Percentiles rank a stretch among this genome's conserved stretches.
Conservation (phyloP, 768 basidiomycete species). For the Phylloporus rhodoxanthus region DNA sequence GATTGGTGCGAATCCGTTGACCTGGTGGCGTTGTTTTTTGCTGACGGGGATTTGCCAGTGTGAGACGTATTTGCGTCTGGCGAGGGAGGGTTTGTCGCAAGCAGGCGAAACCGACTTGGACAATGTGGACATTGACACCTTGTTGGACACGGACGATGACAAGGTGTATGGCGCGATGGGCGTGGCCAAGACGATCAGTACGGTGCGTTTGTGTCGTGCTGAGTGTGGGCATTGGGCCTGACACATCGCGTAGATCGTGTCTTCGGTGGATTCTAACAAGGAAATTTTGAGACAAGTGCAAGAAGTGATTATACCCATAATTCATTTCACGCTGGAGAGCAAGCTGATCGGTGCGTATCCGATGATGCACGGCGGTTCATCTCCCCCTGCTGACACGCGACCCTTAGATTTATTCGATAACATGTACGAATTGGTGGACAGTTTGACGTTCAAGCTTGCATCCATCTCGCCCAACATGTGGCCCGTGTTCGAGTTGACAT, state of each 20-base stretch:
- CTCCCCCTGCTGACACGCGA: background rate
- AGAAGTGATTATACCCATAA: conserved; percentile 73
- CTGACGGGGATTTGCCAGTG: conserved; percentile 40
- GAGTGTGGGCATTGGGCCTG: background rate
- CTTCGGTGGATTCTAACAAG: conserved; percentile 63
- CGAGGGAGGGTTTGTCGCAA: conserved; percentile 56
- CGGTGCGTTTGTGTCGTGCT: conserved; percentile 39
- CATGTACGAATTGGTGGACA: conserved; percentile 81
- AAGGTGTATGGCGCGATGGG: conserved; percentile 88
- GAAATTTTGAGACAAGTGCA: conserved; percentile 77
- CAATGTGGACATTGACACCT: conserved; percentile 50
- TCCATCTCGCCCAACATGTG: conserved; percentile 78
- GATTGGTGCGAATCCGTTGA: conserved; percentile 49
- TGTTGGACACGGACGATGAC: conserved; percentile 67
- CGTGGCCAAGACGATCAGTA: conserved; percentile 77
- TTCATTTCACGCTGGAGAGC: conserved; percentile 70
- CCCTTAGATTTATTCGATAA: conserved; percentile 75
- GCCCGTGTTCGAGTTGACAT: conserved; percentile 81
- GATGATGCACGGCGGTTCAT: too few relatives aligned
- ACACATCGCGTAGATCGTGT: conserved; percentile 53
- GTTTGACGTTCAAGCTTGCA: conserved; percentile 74
- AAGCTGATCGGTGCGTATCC: conserved; percentile 60
- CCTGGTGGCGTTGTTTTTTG: background rate
- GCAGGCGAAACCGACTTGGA: conserved; percentile 45
- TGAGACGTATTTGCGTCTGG: conserved; percentile 76